Percentiles rank a stretch among this genome's conserved stretches.
These are phyloP conservation scores for Salix arbutifolia DNA, from an alignment of 345 rosid species.

Conservation along the genomic window DNA sequence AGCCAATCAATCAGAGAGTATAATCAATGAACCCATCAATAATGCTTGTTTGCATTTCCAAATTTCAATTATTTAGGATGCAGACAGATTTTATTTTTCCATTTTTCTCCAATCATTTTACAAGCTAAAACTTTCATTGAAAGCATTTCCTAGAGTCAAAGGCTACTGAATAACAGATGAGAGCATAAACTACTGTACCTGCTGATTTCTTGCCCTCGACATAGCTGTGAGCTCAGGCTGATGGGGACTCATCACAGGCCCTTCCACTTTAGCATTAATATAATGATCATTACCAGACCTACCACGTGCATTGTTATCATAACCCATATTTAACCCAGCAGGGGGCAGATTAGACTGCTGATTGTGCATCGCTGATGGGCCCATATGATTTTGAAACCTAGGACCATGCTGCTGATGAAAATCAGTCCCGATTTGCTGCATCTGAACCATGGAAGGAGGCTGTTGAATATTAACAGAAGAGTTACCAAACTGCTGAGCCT, in stretches of 20 bases:
- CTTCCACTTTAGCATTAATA: conserved; percentile 48
- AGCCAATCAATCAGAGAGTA: neutral
- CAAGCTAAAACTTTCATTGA: too few relatives aligned
- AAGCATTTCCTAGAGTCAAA: too few relatives aligned
- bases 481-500: conserved; percentile 54
- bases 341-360: conserved; percentile 53
- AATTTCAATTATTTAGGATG: neutral
- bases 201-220: conserved; percentile 50
- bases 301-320: conserved; percentile 53
- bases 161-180: too few relatives aligned
- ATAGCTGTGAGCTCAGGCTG: conserved; percentile 56
- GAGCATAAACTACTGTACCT: conserved; percentile 17
- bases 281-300: conserved; percentile 56
- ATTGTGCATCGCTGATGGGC: conserved; percentile 39
- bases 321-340: conserved; percentile 40
- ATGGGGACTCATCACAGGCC: conserved; percentile 45
- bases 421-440: conserved; percentile 55
- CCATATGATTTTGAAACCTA: conserved; percentile 54
- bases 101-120: too few relatives aligned
- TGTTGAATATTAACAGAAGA: conserved; percentile 49
- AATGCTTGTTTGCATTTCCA: neutral
- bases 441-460: conserved; percentile 37
- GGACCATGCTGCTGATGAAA: conserved; percentile 56
- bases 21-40: neutral
- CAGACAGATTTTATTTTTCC: too few relatives aligned